Percentiles rank a stretch among this genome's conserved stretches.
Evolutionary conservation across 140 eudicot genomes (phyloP).

Genomic region (Senecio squalidus): DNA sequence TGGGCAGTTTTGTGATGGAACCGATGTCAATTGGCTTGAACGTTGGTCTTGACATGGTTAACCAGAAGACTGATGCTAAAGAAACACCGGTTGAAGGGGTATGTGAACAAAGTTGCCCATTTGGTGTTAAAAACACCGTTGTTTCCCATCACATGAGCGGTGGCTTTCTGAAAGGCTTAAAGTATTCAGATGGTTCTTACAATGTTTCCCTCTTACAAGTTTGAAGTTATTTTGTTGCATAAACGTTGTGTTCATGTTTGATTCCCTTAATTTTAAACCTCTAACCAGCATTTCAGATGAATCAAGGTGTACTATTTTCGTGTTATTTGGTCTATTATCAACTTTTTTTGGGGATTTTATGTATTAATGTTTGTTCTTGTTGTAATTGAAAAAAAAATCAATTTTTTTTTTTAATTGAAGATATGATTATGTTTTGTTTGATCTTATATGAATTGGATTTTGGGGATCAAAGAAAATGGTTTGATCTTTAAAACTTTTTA

Average conservation of each 20-base stretch:
- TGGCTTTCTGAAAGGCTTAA: slow-evolving; percentile 62
- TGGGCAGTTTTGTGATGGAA: slow-evolving; percentile 61
- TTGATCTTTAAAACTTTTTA: too few relatives aligned
- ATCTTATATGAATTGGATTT: too few relatives aligned
- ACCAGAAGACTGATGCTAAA: slow-evolving; percentile 17
- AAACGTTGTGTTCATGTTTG: background rate
- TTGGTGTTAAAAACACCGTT: slow-evolving; percentile 45
- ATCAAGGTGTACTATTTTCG: background rate
- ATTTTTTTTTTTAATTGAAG: too few relatives aligned
- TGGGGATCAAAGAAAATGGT: too few relatives aligned
- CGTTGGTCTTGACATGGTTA: slow-evolving; percentile 37
- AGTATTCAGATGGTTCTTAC: slow-evolving; percentile 48
- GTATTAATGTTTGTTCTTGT: too few relatives aligned
- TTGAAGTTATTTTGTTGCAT: slow-evolving; percentile 25
- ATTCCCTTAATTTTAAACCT: slow-evolving; percentile 7
- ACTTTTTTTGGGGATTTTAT: too few relatives aligned
- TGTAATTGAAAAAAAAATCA: too few relatives aligned
- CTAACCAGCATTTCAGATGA: slow-evolving; percentile 6
- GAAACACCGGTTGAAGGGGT: slow-evolving; percentile 20
- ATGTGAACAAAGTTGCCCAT: slow-evolving; percentile 23
- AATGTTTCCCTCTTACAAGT: slow-evolving; percentile 46
- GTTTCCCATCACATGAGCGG: slow-evolving; percentile 33
- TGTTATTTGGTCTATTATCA: slow-evolving; percentile 16
- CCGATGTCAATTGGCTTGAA: slow-evolving; percentile 72
- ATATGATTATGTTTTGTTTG: too few relatives aligned